Evolutionary conservation across 1,284 basidiomycete genomes (phyloP).

Genomic region (Puccinia coronata): DNA sequence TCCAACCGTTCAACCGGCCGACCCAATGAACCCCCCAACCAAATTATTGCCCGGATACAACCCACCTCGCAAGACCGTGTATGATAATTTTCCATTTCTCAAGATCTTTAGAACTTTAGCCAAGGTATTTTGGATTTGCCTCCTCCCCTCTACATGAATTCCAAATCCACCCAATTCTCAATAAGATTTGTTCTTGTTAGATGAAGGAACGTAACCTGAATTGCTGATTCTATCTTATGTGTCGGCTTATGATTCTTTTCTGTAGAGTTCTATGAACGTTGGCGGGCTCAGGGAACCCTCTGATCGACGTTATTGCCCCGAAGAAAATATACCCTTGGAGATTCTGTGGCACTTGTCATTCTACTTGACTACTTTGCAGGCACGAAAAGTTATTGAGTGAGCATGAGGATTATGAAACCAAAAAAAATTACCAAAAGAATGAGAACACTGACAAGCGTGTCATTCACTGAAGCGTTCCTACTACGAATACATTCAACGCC

Average conservation of each 20-base stretch:
- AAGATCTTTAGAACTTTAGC: conserved; percentile 20
- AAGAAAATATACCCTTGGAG: conserved; percentile 43
- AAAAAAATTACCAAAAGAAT: neutral
- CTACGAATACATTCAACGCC: conserved; percentile 24
- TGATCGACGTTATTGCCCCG: conserved; percentile 20
- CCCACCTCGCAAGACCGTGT: conserved; percentile 16
- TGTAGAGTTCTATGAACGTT: conserved; percentile 9
- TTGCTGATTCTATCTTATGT: neutral
- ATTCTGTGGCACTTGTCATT: conserved; percentile 35
- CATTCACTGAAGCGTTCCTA: conserved; percentile 30
- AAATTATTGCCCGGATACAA: conserved; percentile 31
- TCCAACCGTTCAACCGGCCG: conserved; percentile 1
- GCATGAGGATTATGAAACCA: no score
- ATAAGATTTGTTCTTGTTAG: neutral
- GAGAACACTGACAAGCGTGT: neutral
- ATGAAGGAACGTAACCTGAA: neutral
- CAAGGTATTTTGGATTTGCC: neutral
- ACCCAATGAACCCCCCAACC: conserved; percentile 36
- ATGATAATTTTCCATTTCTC: conserved; percentile 35
- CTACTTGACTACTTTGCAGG: conserved; percentile 18
- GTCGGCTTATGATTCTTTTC: neutral
- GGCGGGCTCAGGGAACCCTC: neutral
- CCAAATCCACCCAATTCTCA: no score
- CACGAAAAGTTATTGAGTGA: conserved; percentile 39
- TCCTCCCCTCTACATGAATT: neutral